These are phyloP conservation scores for Polyrhizophydium stewartii DNA, from an alignment of 371 early-diverging fungal genomes.

Conservation along the genomic window DNA sequence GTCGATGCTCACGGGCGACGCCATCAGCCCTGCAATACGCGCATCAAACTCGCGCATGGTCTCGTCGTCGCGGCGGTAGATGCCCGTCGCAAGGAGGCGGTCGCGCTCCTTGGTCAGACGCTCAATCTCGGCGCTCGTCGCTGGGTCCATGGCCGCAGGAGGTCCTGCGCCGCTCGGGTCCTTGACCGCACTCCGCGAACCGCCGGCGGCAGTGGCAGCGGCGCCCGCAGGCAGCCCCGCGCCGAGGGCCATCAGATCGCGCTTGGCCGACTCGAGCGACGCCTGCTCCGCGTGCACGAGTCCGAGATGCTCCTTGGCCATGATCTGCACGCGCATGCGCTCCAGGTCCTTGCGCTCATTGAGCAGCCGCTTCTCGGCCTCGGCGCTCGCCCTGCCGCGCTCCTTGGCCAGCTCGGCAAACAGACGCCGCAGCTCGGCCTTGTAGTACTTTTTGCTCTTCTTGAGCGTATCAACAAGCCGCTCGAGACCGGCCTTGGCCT, in stretches of 20 bases:
- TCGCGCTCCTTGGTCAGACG: slow-evolving; percentile 37
- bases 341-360: not conserved
- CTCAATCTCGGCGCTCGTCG: slow-evolving; percentile 25
- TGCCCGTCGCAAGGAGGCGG: slow-evolving; percentile 30
- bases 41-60: slow-evolving; percentile 37
- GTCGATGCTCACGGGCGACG: too few relatives aligned
- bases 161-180: not conserved
- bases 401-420: slow-evolving; percentile 21
- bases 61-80: slow-evolving; percentile 37
- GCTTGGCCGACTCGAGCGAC: slow-evolving; percentile 1
- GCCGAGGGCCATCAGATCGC: slow-evolving; percentile 14
- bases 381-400: slow-evolving; percentile 1
- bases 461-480: slow-evolving; percentile 9
- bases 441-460: slow-evolving; percentile 40
- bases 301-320: not conserved
- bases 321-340: not conserved
- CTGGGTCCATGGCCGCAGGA: slow-evolving; percentile 14
- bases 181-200: not conserved
- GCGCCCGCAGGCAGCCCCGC: not conserved
- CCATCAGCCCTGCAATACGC: slow-evolving; percentile 19
- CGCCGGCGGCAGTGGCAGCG: not conserved
- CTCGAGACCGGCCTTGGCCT: slow-evolving; percentile 10
- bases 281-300: not conserved
- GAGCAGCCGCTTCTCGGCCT: not conserved
- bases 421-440: slow-evolving; percentile 9